Evolutionary conservation across 2,329 filamentous ascomycete genomes (phyloP).

Genomic region (Ilyonectria mors-panacis): DNA sequence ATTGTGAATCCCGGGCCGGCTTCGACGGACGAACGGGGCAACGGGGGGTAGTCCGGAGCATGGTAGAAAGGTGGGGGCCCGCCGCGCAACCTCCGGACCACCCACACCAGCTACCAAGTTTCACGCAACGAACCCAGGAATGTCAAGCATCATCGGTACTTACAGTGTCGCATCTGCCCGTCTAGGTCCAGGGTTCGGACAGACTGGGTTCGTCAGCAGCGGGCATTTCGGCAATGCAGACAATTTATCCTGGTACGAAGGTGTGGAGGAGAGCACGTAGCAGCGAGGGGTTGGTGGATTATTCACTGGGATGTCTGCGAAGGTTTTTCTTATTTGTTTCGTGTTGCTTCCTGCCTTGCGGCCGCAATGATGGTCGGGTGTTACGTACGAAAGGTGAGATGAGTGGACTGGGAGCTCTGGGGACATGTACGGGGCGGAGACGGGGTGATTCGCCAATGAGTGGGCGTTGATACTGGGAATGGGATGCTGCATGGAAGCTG

Average conservation of each 20-base stretch:
- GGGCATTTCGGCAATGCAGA: slow-evolving; percentile 25
- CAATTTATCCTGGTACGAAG: slow-evolving; percentile 15
- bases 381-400: slow-evolving; percentile 23
- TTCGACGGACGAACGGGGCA: slow-evolving; percentile 12
- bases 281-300: slow-evolving; percentile 4
- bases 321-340: slow-evolving; percentile 2
- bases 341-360: slow-evolving; percentile 9
- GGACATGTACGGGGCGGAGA: neutral
- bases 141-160: slow-evolving; percentile 3
- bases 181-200: slow-evolving; percentile 4
- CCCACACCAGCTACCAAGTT: slow-evolving; percentile 6
- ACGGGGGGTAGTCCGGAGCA: slow-evolving; percentile 17
- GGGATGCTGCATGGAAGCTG: slow-evolving; percentile 8
- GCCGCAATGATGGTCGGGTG: slow-evolving; percentile 22
- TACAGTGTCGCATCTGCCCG: slow-evolving; percentile 2
- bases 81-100: slow-evolving; percentile 20
- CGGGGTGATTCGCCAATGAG: slow-evolving; percentile 24
- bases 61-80: slow-evolving; percentile 7
- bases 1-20: slow-evolving; percentile 23
- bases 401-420: slow-evolving; percentile 9
- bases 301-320: neutral
- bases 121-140: neutral
- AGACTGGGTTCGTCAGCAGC: slow-evolving; percentile 5
- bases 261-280: slow-evolving; percentile 10
- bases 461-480: neutral